phyloP scores from a whole-genome alignment of 192 early-diverging fungal genomes.

The Mortierella hygrophila region DNA sequence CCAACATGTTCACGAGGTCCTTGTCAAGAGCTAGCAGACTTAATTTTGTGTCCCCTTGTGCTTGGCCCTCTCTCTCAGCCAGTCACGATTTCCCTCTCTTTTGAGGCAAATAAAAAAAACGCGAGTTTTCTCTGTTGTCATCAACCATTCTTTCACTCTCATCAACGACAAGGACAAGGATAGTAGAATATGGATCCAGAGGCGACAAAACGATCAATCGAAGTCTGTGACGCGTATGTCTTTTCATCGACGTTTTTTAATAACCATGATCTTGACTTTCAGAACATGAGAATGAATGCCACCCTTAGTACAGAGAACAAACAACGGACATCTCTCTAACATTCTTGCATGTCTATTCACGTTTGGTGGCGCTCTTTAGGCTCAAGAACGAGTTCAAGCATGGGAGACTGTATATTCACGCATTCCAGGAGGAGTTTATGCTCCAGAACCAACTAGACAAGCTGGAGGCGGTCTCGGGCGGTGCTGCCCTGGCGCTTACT shows the following conservation, averaged over 20 bases:
- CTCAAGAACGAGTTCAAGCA: conserved; percentile 32
- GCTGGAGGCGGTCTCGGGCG: conserved; percentile 45
- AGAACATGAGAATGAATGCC: neutral
- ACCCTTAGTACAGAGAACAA: neutral
- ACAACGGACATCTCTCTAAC: neutral
- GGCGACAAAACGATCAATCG: conserved; percentile 23
- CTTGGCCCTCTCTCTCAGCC: neutral
- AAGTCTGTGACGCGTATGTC: conserved; percentile 28
- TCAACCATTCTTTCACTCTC: neutral
- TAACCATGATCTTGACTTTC: neutral
- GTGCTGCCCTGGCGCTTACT: conserved; percentile 26
- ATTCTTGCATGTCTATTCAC: neutral
- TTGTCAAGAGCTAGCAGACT: neutral
- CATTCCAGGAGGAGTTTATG: conserved; percentile 43
- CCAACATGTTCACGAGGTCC: neutral
- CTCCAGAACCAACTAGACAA: conserved; percentile 28
- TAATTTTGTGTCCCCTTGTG: neutral
- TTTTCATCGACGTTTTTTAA: neutral
- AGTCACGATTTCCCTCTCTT: neutral
- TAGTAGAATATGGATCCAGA: conserved; percentile 24
- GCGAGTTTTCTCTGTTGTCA: neutral
- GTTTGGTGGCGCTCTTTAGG: conserved; percentile 10
- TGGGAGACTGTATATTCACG: conserved; percentile 41
- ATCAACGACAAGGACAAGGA: neutral
- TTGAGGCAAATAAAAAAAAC: neutral